A percentile compares a stretch with the other conserved stretches of the same genome.
These are phyloP conservation scores for Trypanosomatidae sp. DNA, from an alignment of 208 protist species.

Conservation along the genomic window DNA sequence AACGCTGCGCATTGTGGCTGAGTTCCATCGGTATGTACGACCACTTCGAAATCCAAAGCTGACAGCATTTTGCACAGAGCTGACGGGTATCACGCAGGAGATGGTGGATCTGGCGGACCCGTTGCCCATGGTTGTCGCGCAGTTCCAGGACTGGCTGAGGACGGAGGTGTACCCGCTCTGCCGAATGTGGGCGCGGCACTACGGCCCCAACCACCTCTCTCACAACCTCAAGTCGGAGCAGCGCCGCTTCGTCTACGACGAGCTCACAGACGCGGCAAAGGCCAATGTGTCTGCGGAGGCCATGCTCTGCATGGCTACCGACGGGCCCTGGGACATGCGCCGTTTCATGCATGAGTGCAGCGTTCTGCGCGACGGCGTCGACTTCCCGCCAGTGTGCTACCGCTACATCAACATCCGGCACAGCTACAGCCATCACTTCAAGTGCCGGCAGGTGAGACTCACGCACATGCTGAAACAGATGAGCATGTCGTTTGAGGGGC, in stretches of 20 bases:
- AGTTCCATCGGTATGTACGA: conserved; percentile 92
- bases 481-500: conserved; percentile 78
- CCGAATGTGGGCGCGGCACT: conserved; percentile 32
- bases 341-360: conserved; percentile 89
- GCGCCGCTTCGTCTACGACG: conserved; percentile 56
- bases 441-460: conserved; percentile 57
- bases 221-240: conserved; percentile 52
- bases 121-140: conserved; percentile 56
- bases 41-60: conserved; percentile 79
- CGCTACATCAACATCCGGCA: conserved; percentile 89
- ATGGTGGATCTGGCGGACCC: conserved; percentile 77
- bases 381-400: conserved; percentile 88
- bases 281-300: conserved; percentile 37
- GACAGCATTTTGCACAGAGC: conserved; percentile 91
- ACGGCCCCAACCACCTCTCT: conserved; percentile 31
- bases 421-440: conserved; percentile 67
- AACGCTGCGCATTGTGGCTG: conserved; percentile 58
- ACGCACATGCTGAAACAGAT: conserved; percentile 81
- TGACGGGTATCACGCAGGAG: conserved; percentile 96
- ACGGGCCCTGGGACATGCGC: conserved; percentile 92
- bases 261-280: conserved; percentile 25
- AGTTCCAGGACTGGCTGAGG: conserved; percentile 70
- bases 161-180: conserved; percentile 73
- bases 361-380: conserved; percentile 70
- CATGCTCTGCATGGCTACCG: conserved; percentile 85